Evolutionary conservation across 345 rosid species (phyloP).

Genomic region (Eucalyptus leucophloia): DNA sequence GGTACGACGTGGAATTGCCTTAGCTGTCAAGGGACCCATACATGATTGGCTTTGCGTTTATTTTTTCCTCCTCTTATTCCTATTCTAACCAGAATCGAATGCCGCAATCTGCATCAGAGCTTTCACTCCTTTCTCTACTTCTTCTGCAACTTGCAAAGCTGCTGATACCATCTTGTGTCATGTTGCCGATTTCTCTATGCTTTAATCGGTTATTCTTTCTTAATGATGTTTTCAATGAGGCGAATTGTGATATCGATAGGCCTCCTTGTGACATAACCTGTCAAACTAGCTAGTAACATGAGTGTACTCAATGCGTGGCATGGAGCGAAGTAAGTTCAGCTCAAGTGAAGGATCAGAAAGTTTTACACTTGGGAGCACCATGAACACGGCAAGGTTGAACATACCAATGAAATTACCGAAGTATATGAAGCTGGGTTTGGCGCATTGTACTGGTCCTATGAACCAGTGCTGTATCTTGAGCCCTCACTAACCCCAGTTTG

Average conservation of each 20-base stretch:
- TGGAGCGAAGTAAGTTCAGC: neutral
- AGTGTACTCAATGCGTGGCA: neutral
- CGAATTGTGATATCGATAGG: neutral
- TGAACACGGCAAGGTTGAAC: neutral
- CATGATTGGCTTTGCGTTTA: neutral
- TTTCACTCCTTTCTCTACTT: neutral
- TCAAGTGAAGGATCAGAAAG: neutral
- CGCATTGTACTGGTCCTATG: neutral
- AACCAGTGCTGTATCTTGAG: neutral
- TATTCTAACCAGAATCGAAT: neutral
- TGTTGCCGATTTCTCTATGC: neutral
- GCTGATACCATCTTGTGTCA: neutral
- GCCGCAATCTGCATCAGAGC: neutral
- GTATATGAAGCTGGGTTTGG: neutral
- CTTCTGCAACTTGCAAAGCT: neutral
- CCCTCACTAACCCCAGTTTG: neutral
- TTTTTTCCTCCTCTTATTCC: neutral
- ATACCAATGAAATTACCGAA: neutral
- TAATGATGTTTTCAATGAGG: neutral
- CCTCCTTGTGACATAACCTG: neutral
- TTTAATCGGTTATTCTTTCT: neutral
- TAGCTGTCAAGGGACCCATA: neutral
- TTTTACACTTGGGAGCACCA: neutral
- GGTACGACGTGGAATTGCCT: neutral
- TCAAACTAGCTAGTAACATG: neutral